A percentile compares a stretch with the other conserved stretches of the same genome.
phyloP scores from a whole-genome alignment of 208 protist species.

The Wallacemonas sp. region DNA sequence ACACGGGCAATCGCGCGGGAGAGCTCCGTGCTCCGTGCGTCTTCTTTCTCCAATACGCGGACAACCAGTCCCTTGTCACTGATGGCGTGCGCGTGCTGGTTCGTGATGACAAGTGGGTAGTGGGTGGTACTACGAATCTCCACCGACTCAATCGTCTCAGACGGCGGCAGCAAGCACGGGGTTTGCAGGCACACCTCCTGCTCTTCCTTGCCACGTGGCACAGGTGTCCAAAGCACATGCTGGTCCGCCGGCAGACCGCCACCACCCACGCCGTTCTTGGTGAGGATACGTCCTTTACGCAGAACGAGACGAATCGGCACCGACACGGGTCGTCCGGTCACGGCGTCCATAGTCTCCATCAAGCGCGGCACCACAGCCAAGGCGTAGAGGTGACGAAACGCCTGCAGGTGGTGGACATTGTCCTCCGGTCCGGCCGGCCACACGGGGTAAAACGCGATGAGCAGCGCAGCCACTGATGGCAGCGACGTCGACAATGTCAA shows the following conservation, averaged over 20 bases:
- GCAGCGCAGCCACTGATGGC: constrained; percentile 86
- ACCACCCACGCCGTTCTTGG: neutral
- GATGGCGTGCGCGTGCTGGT: constrained; percentile 18
- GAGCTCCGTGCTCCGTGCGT: neutral
- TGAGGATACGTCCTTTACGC: constrained; percentile 16
- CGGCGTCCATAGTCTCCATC: constrained; percentile 90
- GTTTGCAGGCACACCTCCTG: constrained; percentile 62
- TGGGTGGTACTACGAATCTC: constrained; percentile 63
- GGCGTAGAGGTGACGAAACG: constrained; percentile 94
- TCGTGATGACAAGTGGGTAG: constrained; percentile 54
- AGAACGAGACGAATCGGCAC: constrained; percentile 70
- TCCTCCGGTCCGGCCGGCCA: constrained; percentile 88
- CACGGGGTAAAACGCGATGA: constrained; percentile 92
- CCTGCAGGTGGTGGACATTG: constrained; percentile 91
- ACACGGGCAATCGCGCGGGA: neutral
- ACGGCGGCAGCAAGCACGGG: constrained; percentile 69
- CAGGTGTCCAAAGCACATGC: neutral
- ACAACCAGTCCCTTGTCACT: constrained; percentile 36
- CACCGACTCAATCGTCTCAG: constrained; percentile 65
- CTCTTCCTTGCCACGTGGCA: constrained; percentile 25
- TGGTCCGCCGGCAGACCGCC: neutral
- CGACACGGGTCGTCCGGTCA: constrained; percentile 71
- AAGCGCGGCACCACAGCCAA: constrained; percentile 91
- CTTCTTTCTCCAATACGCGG: constrained; percentile 40
- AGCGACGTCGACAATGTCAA: constrained; percentile 86